Evolutionary conservation across 257 asterid species (phyloP).

Genomic region (Forsythia suspensa): DNA sequence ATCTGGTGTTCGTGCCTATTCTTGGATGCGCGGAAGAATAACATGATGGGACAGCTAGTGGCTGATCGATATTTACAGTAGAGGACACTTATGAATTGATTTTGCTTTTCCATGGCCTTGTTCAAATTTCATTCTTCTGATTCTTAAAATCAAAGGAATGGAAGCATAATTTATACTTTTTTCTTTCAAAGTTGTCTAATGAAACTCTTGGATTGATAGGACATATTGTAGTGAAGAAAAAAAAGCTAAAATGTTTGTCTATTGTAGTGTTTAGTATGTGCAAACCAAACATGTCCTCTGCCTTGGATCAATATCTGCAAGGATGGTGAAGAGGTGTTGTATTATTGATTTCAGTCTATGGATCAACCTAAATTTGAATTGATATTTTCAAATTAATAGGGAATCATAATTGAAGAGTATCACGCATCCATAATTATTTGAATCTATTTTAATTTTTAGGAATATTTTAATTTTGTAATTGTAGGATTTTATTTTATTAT

Average conservation of each 20-base stretch:
- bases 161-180: background rate
- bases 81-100: background rate
- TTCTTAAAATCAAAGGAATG: background rate
- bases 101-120: background rate
- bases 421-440: too few species aligned
- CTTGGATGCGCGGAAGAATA: background rate
- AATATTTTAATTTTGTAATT: too few species aligned
- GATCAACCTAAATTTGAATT: too few species aligned
- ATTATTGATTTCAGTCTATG: too few species aligned
- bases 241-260: background rate
- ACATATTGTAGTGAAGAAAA: background rate
- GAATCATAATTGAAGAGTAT: too few species aligned
- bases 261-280: background rate
- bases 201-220: background rate
- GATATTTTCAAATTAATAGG: too few species aligned
- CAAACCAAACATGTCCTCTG: background rate
- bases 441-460: too few species aligned
- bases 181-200: background rate
- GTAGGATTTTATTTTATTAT: too few species aligned
- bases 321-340: too few species aligned
- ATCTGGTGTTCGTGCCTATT: background rate
- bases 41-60: background rate
- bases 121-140: background rate
- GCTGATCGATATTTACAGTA: background rate
- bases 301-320: background rate